A percentile compares a stretch with the other conserved stretches of the same genome.
phyloP scores from a whole-genome alignment of 345 rosid species.

The Moricandia arvensis region DNA sequence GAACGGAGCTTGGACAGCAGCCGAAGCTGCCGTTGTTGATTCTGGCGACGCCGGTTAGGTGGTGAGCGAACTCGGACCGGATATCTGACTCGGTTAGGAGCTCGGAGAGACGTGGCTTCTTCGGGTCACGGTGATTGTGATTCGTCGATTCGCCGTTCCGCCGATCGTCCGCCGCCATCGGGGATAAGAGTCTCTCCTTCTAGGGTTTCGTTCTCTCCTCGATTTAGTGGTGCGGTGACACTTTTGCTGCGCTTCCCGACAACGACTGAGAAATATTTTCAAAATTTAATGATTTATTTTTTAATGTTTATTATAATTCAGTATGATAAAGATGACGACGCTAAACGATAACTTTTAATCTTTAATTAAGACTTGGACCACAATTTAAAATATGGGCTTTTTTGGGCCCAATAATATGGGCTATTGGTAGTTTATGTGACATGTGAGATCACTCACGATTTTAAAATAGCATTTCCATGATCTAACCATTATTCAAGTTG shows the following conservation, averaged over 20 bases:
- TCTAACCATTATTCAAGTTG: conserved; percentile 22
- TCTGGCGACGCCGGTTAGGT: conserved; percentile 51
- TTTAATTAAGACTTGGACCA: background rate
- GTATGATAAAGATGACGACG: background rate
- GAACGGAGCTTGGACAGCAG: conserved; percentile 67
- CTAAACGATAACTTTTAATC: background rate
- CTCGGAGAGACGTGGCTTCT: conserved; percentile 45
- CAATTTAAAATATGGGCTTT: background rate
- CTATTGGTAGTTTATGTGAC: background rate
- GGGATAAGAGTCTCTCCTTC: background rate
- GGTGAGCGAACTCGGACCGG: conserved; percentile 71
- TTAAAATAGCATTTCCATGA: conserved; percentile 15
- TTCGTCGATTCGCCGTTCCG: conserved; percentile 49
- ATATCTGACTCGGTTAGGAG: conserved; percentile 49
- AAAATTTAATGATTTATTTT: background rate
- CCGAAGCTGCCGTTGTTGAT: conserved; percentile 89
- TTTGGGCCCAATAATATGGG: background rate
- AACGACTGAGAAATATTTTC: background rate
- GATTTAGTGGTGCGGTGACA: conserved; percentile 11
- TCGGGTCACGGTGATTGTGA: conserved; percentile 35
- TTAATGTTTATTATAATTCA: too few species aligned
- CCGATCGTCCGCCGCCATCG: conserved; percentile 45
- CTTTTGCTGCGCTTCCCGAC: conserved; percentile 28
- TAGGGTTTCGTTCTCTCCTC: conserved; percentile 29
- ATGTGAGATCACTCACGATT: background rate